Percentiles rank a stretch among this genome's conserved stretches.
These are phyloP conservation scores for Rhizoclosmatium globosum DNA, from an alignment of 192 early-diverging fungal species.

Conservation along the genomic window DNA sequence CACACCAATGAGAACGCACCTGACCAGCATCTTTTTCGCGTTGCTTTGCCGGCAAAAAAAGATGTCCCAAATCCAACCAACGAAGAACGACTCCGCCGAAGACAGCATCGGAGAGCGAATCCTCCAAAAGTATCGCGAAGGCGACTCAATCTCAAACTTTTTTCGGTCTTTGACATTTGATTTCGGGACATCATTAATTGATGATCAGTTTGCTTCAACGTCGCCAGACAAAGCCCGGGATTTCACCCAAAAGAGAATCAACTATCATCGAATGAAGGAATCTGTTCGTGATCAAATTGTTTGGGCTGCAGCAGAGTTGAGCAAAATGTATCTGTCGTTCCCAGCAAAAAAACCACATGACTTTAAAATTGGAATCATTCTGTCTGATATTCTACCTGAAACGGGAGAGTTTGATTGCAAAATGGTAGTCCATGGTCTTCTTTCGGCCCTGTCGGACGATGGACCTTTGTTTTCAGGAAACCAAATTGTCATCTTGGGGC, in stretches of 20 bases:
- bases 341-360: not conserved
- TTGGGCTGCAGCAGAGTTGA: conserved; percentile 2
- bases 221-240: not conserved
- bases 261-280: conserved; percentile 32
- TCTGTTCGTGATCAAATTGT: conserved; percentile 33
- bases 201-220: not conserved
- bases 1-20: too few relatives aligned
- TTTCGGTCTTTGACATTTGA: conserved; percentile 8
- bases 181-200: not conserved
- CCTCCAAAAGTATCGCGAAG: conserved; percentile 32
- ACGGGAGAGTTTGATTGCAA: conserved; percentile 24
- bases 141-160: conserved; percentile 35
- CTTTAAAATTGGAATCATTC: conserved; percentile 15
- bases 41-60: too few relatives aligned
- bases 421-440: conserved; percentile 12
- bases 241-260: not conserved
- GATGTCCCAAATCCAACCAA: too few relatives aligned
- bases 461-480: not conserved
- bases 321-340: not conserved
- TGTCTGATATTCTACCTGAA: conserved; percentile 29
- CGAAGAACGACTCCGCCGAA: not conserved
- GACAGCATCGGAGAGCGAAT: not conserved
- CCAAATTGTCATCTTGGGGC: conserved; percentile 22
- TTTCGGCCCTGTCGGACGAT: not conserved
- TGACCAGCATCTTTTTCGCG: too few relatives aligned